These are phyloP conservation scores for Suillus occidentalis DNA, from an alignment of 768 basidiomycete genomes.

Conservation along the genomic window DNA sequence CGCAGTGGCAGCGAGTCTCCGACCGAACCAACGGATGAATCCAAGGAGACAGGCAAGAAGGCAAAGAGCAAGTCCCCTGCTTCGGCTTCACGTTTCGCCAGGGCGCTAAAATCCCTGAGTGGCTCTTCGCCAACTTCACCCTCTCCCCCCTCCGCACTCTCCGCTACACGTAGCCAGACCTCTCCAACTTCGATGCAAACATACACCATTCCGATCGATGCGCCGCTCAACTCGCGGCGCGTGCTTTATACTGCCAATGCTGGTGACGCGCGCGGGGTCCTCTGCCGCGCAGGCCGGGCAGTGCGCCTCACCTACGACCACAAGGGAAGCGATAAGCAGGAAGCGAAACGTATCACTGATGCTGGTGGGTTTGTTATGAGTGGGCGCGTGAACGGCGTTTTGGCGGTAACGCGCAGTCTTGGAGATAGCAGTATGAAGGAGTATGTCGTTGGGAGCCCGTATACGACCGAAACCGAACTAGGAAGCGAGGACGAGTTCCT, in stretches of 20 bases:
- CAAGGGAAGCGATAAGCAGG: conserved; percentile 95
- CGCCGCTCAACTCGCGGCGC: conserved; percentile 56
- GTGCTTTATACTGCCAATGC: conserved; percentile 96
- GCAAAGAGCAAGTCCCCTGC: conserved; percentile 39
- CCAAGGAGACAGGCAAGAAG: conserved; percentile 43
- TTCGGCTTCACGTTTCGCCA: conserved; percentile 52
- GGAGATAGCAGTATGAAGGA: conserved; percentile 99
- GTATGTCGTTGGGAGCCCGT: conserved; percentile 96
- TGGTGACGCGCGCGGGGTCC: conserved; percentile 92
- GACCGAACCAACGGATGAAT: conserved; percentile 33
- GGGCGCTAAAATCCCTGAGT: conserved; percentile 51
- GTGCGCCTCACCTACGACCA: conserved; percentile 97
- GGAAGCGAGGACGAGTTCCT: conserved; percentile 91
- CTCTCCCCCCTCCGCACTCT: conserved; percentile 3
- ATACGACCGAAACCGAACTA: conserved; percentile 96
- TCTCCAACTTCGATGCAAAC: conserved; percentile 37
- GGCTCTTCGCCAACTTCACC: conserved; percentile 22
- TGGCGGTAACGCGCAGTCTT: conserved; percentile 93
- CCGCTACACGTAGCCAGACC: background rate
- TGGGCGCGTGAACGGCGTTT: conserved; percentile 95
- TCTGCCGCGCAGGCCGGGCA: conserved; percentile 88
- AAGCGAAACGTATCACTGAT: conserved; percentile 96
- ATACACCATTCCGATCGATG: conserved; percentile 37
- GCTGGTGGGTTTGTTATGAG: conserved; percentile 99
- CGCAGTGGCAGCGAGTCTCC: conserved; percentile 41